Evolutionary conservation across 1,139 yeast species (phyloP).

Genomic region (Scheffersomyces titani): DNA sequence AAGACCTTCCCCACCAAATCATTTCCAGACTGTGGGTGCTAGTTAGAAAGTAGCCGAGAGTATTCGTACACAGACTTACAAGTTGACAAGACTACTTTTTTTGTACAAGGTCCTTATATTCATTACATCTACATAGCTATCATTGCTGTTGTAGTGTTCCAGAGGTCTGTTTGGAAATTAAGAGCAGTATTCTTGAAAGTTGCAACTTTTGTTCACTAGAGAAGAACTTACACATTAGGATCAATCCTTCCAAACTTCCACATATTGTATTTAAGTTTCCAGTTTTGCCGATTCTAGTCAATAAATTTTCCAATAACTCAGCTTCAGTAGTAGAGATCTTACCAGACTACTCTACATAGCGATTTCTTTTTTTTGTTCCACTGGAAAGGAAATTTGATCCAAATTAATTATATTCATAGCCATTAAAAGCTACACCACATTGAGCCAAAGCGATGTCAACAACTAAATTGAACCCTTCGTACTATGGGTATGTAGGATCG

Average conservation of each 20-base stretch:
- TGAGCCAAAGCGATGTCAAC: slow-evolving; percentile 19
- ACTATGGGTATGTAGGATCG: slow-evolving; percentile 74
- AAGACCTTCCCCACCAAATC: background rate
- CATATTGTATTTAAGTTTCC: background rate
- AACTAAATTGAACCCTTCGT: slow-evolving; percentile 55
- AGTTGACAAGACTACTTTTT: background rate
- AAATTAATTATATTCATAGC: background rate
- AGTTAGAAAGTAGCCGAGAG: background rate
- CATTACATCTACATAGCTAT: background rate
- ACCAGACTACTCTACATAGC: background rate
- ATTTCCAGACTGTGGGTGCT: background rate
- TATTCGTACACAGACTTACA: background rate
- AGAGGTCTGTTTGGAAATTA: background rate
- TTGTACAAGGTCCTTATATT: background rate
- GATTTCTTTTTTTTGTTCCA: background rate
- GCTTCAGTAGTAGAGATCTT: background rate
- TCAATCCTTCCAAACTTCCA: background rate
- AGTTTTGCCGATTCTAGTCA: background rate
- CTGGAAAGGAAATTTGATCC: background rate
- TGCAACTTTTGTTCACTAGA: background rate
- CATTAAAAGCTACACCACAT: background rate
- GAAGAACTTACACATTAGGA: background rate
- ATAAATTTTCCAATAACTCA: background rate
- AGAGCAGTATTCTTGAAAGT: background rate
- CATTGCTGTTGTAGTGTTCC: background rate